These are phyloP conservation scores for Gilbertella persicaria DNA, from an alignment of 371 early-diverging fungal species.

Conservation along the genomic window DNA sequence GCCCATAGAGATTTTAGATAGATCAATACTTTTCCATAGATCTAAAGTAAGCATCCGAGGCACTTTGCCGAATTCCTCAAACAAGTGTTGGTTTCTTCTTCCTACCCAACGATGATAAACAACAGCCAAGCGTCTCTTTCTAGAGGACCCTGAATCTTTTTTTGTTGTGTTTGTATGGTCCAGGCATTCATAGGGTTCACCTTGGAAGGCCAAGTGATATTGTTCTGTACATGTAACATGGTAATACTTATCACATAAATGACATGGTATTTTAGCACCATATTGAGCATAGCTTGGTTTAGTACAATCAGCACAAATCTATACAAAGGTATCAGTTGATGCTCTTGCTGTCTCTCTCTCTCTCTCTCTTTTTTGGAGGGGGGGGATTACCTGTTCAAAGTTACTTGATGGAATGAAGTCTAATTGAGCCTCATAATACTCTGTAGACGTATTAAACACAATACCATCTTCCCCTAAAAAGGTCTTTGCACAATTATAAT, in stretches of 20 bases:
- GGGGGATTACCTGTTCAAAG: neutral
- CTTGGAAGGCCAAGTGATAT: neutral
- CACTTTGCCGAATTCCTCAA: neutral
- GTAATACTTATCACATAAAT: slow-evolving; percentile 45
- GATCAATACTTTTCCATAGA: neutral
- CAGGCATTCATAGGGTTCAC: slow-evolving; percentile 5
- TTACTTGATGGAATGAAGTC: neutral
- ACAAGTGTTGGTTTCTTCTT: neutral
- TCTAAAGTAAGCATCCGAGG: slow-evolving; percentile 3
- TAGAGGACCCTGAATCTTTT: neutral
- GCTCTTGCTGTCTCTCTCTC: neutral
- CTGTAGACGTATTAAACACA: slow-evolving; percentile 10
- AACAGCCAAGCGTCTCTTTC: neutral
- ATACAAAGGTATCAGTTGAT: neutral
- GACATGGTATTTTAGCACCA: slow-evolving; percentile 53
- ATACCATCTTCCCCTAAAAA: slow-evolving; percentile 13
- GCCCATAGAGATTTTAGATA: neutral
- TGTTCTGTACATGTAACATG: slow-evolving; percentile 59
- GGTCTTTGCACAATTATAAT: slow-evolving; percentile 45
- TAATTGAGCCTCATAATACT: neutral
- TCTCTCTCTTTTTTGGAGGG: neutral
- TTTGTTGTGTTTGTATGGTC: neutral
- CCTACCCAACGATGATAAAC: neutral
- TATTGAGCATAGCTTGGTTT: slow-evolving; percentile 34
- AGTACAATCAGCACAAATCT: slow-evolving; percentile 43